Conservation (phyloP, 164 flowering plant species). For the Vitis cinerea region DNA sequence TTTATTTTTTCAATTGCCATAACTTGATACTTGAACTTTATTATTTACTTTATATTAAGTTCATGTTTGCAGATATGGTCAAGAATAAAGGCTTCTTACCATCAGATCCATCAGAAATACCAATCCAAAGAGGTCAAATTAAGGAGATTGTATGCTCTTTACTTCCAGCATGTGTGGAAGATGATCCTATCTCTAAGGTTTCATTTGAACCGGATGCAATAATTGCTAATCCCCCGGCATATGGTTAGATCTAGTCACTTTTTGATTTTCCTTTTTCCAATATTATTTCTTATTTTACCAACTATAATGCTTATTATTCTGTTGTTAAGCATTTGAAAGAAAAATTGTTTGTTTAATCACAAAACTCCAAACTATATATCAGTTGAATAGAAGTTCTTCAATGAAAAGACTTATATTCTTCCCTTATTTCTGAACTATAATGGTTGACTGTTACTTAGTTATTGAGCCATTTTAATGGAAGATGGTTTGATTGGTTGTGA, state of each 20-base stretch:
- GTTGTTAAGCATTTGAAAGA: too few species aligned
- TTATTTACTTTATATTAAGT: neutral
- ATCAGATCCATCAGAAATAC: slow-evolving; percentile 59
- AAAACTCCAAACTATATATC: too few species aligned
- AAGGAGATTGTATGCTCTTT: slow-evolving; percentile 51
- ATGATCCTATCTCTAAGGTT: slow-evolving; percentile 40
- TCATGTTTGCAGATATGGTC: slow-evolving; percentile 53
- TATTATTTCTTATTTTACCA: neutral
- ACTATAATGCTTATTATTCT: neutral
- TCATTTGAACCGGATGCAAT: slow-evolving; percentile 57
- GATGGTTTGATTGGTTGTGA: too few species aligned
- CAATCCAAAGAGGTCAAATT: slow-evolving; percentile 49
- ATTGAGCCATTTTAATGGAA: too few species aligned
- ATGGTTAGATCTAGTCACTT: slow-evolving; percentile 30
- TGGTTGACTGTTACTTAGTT: too few species aligned
- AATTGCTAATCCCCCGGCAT: slow-evolving; percentile 68
- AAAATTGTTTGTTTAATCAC: too few species aligned
- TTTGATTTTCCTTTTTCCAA: neutral
- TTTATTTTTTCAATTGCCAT: neutral
- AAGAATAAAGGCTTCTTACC: slow-evolving; percentile 73
- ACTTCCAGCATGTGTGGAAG: slow-evolving; percentile 51
- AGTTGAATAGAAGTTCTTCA: too few species aligned
- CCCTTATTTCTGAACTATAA: too few species aligned
- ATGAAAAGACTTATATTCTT: too few species aligned
- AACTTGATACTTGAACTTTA: slow-evolving; percentile 1